Conservation (phyloP, 768 basidiomycete genomes). For the Lactarius psammicola region DNA sequence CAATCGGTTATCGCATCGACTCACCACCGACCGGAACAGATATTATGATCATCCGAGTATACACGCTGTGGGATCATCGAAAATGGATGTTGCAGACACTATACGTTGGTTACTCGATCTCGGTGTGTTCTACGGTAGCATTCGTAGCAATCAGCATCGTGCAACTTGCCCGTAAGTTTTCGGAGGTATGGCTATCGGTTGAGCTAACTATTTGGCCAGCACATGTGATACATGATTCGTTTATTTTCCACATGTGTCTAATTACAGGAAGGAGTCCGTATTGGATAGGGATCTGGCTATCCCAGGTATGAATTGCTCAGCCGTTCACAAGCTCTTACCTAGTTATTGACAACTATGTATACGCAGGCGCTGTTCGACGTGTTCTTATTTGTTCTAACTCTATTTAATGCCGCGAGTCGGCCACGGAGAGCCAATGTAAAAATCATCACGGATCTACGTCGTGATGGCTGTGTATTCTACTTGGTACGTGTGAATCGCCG, state of each 20-base stretch:
- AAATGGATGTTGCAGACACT: slow-evolving; percentile 26
- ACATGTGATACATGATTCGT: slow-evolving; percentile 1
- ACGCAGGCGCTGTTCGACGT: slow-evolving; percentile 40
- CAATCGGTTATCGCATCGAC: slow-evolving; percentile 19
- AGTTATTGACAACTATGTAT: not conserved
- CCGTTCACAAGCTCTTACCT: not conserved
- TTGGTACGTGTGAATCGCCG: slow-evolving; percentile 31
- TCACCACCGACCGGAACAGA: slow-evolving; percentile 35
- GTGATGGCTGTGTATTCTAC: slow-evolving; percentile 41
- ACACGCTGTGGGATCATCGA: slow-evolving; percentile 40
- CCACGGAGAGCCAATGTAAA: slow-evolving; percentile 37
- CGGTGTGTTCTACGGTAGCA: slow-evolving; percentile 15
- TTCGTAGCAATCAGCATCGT: slow-evolving; percentile 11
- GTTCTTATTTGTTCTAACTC: slow-evolving; percentile 37
- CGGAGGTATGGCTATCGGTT: not conserved
- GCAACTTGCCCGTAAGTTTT: slow-evolving; percentile 17
- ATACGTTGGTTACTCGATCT: slow-evolving; percentile 11
- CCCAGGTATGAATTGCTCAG: slow-evolving; percentile 34
- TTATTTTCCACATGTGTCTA: slow-evolving; percentile 25
- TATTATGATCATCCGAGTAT: slow-evolving; percentile 39
- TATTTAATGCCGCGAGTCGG: slow-evolving; percentile 40
- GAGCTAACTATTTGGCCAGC: slow-evolving; percentile 10
- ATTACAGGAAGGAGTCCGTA: slow-evolving; percentile 8
- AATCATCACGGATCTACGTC: slow-evolving; percentile 37
- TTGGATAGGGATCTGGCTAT: slow-evolving; percentile 35